A percentile compares a stretch with the other conserved stretches of the same genome.
These are phyloP conservation scores for Orobanche coerulescens DNA, from an alignment of 257 asterid species.

Conservation along the genomic window DNA sequence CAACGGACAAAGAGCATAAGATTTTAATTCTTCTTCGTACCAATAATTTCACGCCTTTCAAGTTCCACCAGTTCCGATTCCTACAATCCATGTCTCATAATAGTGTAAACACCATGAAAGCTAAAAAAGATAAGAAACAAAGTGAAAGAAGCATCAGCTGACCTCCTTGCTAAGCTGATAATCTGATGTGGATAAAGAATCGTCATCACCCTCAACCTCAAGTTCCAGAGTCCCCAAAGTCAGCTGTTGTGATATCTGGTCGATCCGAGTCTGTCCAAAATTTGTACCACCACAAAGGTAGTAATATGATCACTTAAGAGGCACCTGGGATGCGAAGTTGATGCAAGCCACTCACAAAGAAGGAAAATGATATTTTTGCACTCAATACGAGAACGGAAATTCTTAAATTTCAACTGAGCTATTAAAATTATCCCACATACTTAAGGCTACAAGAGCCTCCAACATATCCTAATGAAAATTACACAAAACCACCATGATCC, in stretches of 20 bases:
- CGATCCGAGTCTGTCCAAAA: slow-evolving; percentile 88
- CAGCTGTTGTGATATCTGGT: slow-evolving; percentile 72
- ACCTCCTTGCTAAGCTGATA: slow-evolving; percentile 58
- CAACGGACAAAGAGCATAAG: slow-evolving; percentile 5
- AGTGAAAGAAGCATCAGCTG: slow-evolving; percentile 21
- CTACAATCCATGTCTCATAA: slow-evolving; percentile 30
- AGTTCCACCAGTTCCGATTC: slow-evolving; percentile 50
- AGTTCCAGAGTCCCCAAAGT: slow-evolving; percentile 46
- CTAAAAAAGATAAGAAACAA: slow-evolving; percentile 6
- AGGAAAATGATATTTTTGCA: slow-evolving; percentile 38
- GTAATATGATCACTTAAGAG: slow-evolving; percentile 64
- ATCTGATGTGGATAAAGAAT: slow-evolving; percentile 27
- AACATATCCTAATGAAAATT: slow-evolving; percentile 22
- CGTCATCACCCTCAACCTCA: slow-evolving; percentile 37
- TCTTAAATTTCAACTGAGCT: slow-evolving; percentile 33
- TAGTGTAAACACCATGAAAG: slow-evolving; percentile 24
- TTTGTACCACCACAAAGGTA: slow-evolving; percentile 54
- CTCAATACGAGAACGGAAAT: slow-evolving; percentile 37
- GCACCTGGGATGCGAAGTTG: slow-evolving; percentile 48
- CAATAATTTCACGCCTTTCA: slow-evolving; percentile 79
- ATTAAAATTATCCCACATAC: slow-evolving; percentile 20
- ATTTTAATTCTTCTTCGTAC: slow-evolving; percentile 35
- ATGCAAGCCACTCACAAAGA: slow-evolving; percentile 53
- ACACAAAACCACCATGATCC: too few species aligned
- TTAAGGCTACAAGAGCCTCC: slow-evolving; percentile 27